Conservation (phyloP, 2,329 filamentous ascomycete species). For the Penicillium brevicompactum region DNA sequence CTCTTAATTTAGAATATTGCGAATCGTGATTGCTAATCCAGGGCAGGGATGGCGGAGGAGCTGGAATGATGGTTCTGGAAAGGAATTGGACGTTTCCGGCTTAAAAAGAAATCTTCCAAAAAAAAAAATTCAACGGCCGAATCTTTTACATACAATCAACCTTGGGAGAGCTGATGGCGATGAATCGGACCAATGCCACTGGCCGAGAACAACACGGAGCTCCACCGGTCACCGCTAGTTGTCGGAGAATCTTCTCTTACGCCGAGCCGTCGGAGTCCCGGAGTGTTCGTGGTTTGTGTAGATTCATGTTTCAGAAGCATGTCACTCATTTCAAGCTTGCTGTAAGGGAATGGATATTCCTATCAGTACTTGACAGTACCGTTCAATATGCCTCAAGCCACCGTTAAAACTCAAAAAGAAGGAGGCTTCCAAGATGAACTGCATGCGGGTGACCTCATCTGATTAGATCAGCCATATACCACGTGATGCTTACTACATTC, state of each 20-base stretch:
- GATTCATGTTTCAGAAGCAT: background rate
- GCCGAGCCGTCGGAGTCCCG: conserved; percentile 25
- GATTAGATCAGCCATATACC: too few relatives aligned
- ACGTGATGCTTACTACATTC: too few relatives aligned
- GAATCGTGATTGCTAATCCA: conserved; percentile 13
- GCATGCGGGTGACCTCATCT: too few relatives aligned
- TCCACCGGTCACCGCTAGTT: conserved; percentile 20
- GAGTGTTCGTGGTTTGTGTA: conserved; percentile 19
- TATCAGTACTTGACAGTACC: too few relatives aligned
- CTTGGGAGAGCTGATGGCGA: conserved; percentile 20
- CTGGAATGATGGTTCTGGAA: conserved; percentile 5
- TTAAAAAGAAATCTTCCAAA: conserved; percentile 9
- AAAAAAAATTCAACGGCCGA: conserved; percentile 10
- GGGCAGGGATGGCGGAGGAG: conserved; percentile 5
- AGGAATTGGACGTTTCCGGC: background rate
- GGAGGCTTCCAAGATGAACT: too few relatives aligned
- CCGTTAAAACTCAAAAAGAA: too few relatives aligned
- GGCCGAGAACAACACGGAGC: conserved; percentile 12
- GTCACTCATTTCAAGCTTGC: too few relatives aligned
- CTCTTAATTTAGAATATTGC: conserved; percentile 3
- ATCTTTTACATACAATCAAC: conserved; percentile 32
- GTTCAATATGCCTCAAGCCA: too few relatives aligned
- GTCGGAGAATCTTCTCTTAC: conserved; percentile 20
- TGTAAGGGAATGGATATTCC: too few relatives aligned
- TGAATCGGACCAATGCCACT: conserved; percentile 18